Evolutionary conservation across 176 grass and related monocot species (phyloP).

Genomic region (Chloris gayana): DNA sequence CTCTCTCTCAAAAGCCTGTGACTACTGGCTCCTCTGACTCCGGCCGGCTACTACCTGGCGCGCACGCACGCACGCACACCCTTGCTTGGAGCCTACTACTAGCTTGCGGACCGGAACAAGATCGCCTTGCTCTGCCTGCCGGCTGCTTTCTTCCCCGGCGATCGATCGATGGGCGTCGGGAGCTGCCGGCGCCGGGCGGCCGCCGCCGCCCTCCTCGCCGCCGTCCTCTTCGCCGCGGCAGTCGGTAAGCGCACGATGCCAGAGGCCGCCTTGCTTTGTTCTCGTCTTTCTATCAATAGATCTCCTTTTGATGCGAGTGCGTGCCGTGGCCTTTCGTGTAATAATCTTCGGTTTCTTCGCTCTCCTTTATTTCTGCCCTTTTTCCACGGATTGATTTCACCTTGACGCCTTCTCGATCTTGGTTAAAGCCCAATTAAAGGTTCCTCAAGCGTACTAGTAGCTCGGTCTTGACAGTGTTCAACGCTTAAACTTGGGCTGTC

Average conservation of each 20-base stretch:
- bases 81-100: neutral
- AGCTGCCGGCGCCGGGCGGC: conserved; percentile 20
- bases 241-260: conserved; percentile 1
- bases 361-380: too few species aligned
- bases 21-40: conserved; percentile 16
- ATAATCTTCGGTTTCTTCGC: neutral
- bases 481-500: neutral
- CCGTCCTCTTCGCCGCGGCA: conserved; percentile 30
- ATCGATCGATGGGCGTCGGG: conserved; percentile 25
- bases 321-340: neutral
- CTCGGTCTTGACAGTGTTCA: neutral
- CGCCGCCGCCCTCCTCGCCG: neutral
- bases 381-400: neutral
- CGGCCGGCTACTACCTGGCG: neutral
- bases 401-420: neutral
- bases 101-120: conserved; percentile 13
- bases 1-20: conserved; percentile 1
- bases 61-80: conserved; percentile 36
- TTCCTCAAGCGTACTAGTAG: too few species aligned
- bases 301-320: conserved; percentile 1
- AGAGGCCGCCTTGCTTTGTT: too few species aligned
- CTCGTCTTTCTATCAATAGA: neutral
- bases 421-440: neutral
- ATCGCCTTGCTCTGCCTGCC: neutral
- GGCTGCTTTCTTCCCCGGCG: conserved; percentile 4